Evolutionary conservation across 345 rosid genomes (phyloP), one percentile per base, ranked within the genome.

Genomic region (Rhodomyrtus tomentosa): DNA sequence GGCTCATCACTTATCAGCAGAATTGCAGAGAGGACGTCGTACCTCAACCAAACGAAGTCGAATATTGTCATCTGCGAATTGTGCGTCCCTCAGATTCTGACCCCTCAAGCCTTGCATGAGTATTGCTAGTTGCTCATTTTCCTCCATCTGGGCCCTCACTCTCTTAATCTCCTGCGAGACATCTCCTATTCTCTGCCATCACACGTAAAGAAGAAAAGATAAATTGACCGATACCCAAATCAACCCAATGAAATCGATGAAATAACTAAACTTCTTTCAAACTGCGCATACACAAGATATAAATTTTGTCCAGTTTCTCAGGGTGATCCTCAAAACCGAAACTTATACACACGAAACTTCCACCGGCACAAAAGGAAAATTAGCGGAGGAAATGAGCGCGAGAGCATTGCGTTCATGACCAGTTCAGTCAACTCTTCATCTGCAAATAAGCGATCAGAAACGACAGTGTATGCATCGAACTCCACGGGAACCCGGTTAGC

Each of bases 111-210:
- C 99, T 89, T 90, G 91, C 99, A 96, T 96, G 5, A 95, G 86
- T n/a, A 91, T 93, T 16, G 99, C 88, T 73, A 96, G 80, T 62
- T 94, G 89, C 84, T 96, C 99, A 86, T 96, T 91, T 88, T 95
- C 93, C 90, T 96, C 99, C 98, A 95, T 95, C 84, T 96, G 97
- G 68, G 97, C 98, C 85, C 98, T 91, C 72, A 95, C 95, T 85
- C 98, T 90, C 86, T 95, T 93, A 18, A 96, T 96, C 90, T 96
- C 99, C 90, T 90, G 88, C 1, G 99, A 96, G 68, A 96, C 97
- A 42, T 93, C 98, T 58, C 91, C 93, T 50, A 96, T 89, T 84
- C 97, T 94, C 98, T 96, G 92, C 82, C 55, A 87, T 54, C 82
- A 87, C 55, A 76, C 56, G 42, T 53, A 50, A 82, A 84, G 76